A percentile compares a stretch with the other conserved stretches of the same genome.
Evolutionary conservation across 225 moss, liverwort and hornwort species (phyloP).

Genomic region (Pleurozium schreberi): DNA sequence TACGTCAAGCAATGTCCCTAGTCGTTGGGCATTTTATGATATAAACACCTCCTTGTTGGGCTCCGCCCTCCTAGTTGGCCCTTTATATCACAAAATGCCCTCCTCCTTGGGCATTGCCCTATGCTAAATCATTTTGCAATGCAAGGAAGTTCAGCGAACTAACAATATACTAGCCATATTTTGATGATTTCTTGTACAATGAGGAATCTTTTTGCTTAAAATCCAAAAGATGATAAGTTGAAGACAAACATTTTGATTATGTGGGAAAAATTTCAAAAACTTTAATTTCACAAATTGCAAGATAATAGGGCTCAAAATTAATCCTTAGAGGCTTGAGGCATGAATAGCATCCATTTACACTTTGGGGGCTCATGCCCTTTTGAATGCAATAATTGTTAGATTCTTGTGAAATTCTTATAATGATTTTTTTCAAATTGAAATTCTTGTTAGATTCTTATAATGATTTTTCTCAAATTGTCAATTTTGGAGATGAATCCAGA

Average conservation of each 20-base stretch:
- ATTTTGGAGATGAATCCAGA: too few relatives aligned
- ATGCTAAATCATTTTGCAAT: neutral
- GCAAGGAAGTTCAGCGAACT: neutral
- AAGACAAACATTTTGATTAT: neutral
- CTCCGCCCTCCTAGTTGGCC: too few relatives aligned
- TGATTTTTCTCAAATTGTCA: too few relatives aligned
- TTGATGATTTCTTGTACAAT: neutral
- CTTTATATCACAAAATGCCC: too few relatives aligned
- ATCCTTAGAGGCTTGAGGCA: neutral
- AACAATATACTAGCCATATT: neutral
- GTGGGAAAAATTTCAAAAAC: neutral
- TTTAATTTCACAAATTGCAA: neutral
- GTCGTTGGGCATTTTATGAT: too few relatives aligned
- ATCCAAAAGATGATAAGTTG: neutral
- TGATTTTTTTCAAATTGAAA: too few relatives aligned
- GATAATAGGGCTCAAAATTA: neutral
- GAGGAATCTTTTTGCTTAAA: neutral
- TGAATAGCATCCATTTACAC: neutral
- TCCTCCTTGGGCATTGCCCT: too few relatives aligned
- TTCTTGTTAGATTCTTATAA: too few relatives aligned
- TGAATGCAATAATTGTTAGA: neutral
- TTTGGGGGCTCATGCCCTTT: rapidly evolving
- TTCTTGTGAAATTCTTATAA: neutral
- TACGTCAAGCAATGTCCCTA: too few relatives aligned
- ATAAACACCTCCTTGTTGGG: too few relatives aligned